Conservation (phyloP, 257 asterid species). For the Striga asiatica region DNA sequence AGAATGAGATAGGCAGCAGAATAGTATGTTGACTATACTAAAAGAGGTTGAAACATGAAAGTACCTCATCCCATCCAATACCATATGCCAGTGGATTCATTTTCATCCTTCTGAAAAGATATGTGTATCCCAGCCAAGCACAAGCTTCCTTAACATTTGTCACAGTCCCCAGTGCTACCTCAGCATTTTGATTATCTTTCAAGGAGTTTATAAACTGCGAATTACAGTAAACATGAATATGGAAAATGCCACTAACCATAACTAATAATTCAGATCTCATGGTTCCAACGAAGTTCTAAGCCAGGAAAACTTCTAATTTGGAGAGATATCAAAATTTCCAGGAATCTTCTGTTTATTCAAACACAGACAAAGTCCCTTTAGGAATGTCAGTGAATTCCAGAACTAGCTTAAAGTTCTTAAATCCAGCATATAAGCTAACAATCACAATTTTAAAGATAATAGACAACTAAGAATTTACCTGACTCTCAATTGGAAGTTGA, state of each 20-base stretch:
- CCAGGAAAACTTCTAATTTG: background rate
- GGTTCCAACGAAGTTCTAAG: constrained; percentile 2
- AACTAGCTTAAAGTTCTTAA: constrained; percentile 7
- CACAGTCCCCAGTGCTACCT: constrained; percentile 98
- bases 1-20: background rate
- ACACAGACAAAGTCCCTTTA: background rate
- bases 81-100: constrained; percentile 98
- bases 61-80: constrained; percentile 99
- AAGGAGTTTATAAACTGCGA: constrained; percentile 84
- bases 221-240: constrained; percentile 12
- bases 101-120: constrained; percentile 94
- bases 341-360: constrained; percentile 1
- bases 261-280: background rate
- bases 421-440: background rate
- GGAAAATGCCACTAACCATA: background rate
- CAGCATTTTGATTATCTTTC: constrained; percentile 95
- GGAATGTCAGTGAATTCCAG: constrained; percentile 3
- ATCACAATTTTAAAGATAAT: constrained; percentile 6
- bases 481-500: constrained; percentile 98
- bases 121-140: constrained; percentile 98
- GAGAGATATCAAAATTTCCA: background rate
- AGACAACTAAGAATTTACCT: constrained; percentile 36
- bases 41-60: background rate
- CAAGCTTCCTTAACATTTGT: constrained; percentile 99
- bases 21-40: constrained; percentile 6